phyloP scores from a whole-genome alignment of 257 asterid species.

The Solanum infundibuliforme region DNA sequence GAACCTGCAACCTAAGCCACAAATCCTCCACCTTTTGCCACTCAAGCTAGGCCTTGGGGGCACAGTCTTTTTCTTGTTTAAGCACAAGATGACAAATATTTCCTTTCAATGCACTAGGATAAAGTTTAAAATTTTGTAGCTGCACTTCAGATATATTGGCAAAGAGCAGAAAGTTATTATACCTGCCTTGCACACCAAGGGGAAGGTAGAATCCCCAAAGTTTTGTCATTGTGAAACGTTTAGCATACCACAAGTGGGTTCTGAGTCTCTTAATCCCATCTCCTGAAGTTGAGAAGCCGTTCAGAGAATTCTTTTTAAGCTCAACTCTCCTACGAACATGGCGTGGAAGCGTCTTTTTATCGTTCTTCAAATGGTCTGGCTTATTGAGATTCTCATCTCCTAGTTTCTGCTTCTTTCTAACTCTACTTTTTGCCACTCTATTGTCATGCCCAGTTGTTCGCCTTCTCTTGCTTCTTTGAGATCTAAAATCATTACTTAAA shows the following conservation, averaged over 20 bases:
- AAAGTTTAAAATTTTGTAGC: background rate
- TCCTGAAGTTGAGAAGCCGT: slow-evolving; percentile 63
- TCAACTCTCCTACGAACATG: slow-evolving; percentile 57
- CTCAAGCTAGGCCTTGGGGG: too few relatives aligned
- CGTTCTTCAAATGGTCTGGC: slow-evolving; percentile 10
- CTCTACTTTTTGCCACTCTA: slow-evolving; percentile 34
- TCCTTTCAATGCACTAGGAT: background rate
- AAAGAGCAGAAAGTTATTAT: background rate
- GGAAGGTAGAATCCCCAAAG: slow-evolving; percentile 83
- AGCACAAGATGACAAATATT: background rate
- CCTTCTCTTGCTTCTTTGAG: slow-evolving; percentile 65
- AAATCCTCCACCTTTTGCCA: too few relatives aligned
- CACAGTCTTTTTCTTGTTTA: background rate
- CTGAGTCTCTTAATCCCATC: slow-evolving; percentile 80
- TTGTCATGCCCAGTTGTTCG: slow-evolving; percentile 69
- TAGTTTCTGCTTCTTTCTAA: slow-evolving; percentile 28
- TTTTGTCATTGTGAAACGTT: slow-evolving; percentile 69
- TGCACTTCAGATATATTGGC: background rate
- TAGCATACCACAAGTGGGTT: slow-evolving; percentile 96
- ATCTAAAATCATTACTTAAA: slow-evolving; percentile 46
- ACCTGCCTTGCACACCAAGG: slow-evolving; percentile 80
- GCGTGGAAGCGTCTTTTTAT: slow-evolving; percentile 40
- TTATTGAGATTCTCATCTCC: slow-evolving; percentile 12
- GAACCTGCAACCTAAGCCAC: too few relatives aligned
- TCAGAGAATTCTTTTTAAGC: slow-evolving; percentile 43